Conservation (phyloP, 2,329 filamentous ascomycete genomes). For the Colletotrichum aenigma region DNA sequence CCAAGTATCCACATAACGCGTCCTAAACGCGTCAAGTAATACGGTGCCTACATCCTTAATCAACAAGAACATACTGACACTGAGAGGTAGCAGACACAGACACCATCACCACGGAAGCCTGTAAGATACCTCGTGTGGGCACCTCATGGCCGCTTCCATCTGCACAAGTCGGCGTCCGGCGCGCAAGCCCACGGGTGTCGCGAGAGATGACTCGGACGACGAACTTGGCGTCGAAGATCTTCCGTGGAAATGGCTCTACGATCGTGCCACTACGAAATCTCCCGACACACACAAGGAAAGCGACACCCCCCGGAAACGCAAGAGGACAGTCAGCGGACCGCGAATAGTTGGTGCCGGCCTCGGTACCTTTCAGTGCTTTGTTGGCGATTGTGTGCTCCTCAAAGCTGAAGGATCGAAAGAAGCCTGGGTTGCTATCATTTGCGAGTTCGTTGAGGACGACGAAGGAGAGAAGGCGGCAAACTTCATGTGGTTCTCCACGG, state of each 20-base stretch:
- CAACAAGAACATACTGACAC: background rate
- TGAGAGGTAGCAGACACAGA: background rate
- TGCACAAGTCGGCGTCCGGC: background rate
- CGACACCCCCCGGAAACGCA: background rate
- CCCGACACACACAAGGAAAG: background rate
- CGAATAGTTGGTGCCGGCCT: slow-evolving; percentile 80
- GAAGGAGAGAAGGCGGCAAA: slow-evolving; percentile 80
- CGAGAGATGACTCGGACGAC: slow-evolving; percentile 84
- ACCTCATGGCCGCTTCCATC: background rate
- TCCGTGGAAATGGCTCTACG: slow-evolving; percentile 83
- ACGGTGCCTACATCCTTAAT: background rate
- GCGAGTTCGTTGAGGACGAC: slow-evolving; percentile 77
- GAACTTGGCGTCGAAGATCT: slow-evolving; percentile 77
- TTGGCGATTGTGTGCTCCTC: slow-evolving; percentile 85
- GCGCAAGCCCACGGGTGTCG: slow-evolving; percentile 53
- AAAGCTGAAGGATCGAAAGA: slow-evolving; percentile 87
- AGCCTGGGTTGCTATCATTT: slow-evolving; percentile 91
- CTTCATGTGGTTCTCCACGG: slow-evolving; percentile 96
- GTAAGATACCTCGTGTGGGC: background rate
- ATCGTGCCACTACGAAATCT: slow-evolving; percentile 27
- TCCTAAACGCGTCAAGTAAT: background rate
- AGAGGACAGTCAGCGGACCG: background rate
- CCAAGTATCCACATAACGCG: background rate
- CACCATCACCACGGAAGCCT: background rate
- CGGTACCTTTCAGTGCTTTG: slow-evolving; percentile 77